Base-by-base conservation (phyloP, 371 early-diverging fungal genomes). In the Lichtheimia corymbifera region DNA sequence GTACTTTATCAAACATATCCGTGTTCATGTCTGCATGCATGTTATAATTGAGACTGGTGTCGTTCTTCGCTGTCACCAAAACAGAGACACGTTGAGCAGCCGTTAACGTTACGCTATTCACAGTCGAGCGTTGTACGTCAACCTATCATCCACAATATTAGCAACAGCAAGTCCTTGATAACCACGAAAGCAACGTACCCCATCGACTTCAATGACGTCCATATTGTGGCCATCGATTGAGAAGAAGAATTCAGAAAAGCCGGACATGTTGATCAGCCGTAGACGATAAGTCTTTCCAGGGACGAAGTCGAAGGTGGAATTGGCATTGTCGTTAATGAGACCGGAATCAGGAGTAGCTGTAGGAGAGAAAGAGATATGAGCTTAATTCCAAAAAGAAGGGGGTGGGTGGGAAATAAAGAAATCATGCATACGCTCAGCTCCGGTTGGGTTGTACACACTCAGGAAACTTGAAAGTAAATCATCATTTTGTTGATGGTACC, bases 151-250 rank as follows among this genome's bases (percentile, higher is more conserved):
- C 24, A 42, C n/a, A 2, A 7, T n/a, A 50, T 22, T 55, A 25
- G 15, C 5, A 50, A 7, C 15, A 18, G 1, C 22, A n/a, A 15
- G 24, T 17, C 13, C 20, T n/a, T 15, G 14, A 27, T n/a, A 14
- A 14, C 18, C 14, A 22, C 13, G 6, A 13, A 5, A 28, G 50
- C 4, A 41, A 60, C 66, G 56, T 61, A 66, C 76, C 43, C 94
- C 94, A 54, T 93, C 94, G 15, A 86, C 80, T 70, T 93, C 94
- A 64, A 93, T 89, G 27, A 93, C 75, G 53, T 83, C 67, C 75
- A 93, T 73, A 43, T 85, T 77, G 67, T 93, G 94, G 44, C 79
- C 87, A 62, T 88, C 91, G 42, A 93, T 83, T 55, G 79, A 71
- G 63, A 93, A 76, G 59, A 74, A 74, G 76, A 85, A 92, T 54